A percentile compares a stretch with the other conserved stretches of the same genome.
These are phyloP conservation scores for Globisporangium paroecandrum DNA, from an alignment of 352 stramenopile species.

Conservation along the genomic window DNA sequence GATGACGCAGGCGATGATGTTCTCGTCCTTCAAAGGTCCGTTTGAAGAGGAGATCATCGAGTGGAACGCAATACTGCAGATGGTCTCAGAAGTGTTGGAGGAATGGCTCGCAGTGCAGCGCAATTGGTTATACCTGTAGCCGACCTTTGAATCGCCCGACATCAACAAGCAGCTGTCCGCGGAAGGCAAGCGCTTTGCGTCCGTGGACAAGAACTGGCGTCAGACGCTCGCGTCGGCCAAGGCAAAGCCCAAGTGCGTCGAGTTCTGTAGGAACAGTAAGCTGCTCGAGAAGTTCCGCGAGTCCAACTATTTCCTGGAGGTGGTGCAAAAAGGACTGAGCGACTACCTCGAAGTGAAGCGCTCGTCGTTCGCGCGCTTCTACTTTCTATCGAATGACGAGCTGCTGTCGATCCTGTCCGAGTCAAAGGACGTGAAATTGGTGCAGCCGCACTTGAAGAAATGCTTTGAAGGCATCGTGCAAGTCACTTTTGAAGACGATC, in stretches of 20 bases:
- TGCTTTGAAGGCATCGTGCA: slow-evolving; percentile 93
- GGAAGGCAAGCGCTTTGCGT: slow-evolving; percentile 93
- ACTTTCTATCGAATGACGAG: slow-evolving; percentile 94
- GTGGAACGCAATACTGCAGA: slow-evolving; percentile 89
- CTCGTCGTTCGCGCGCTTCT: slow-evolving; percentile 90
- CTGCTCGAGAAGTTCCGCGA: slow-evolving; percentile 93
- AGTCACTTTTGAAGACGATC: slow-evolving; percentile 84
- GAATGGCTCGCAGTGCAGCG: slow-evolving; percentile 94
- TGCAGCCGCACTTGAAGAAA: slow-evolving; percentile 93
- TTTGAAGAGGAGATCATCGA: slow-evolving; percentile 93
- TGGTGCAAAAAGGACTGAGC: slow-evolving; percentile 89
- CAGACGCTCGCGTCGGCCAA: slow-evolving; percentile 87
- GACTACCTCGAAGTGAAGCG: slow-evolving; percentile 93
- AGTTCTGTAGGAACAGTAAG: slow-evolving; percentile 92
- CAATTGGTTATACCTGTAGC: slow-evolving; percentile 95
- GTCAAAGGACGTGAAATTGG: slow-evolving; percentile 90
- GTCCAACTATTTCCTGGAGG: slow-evolving; percentile 93
- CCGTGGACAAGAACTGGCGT: slow-evolving; percentile 95
- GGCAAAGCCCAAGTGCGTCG: slow-evolving; percentile 83
- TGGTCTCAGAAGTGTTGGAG: slow-evolving; percentile 92
- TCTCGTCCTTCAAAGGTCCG: slow-evolving; percentile 93
- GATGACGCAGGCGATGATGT: slow-evolving; percentile 96
- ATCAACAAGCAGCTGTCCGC: slow-evolving; percentile 96
- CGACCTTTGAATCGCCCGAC: slow-evolving; percentile 94
- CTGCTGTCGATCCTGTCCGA: slow-evolving; percentile 92